phyloP scores from a whole-genome alignment of 2,329 filamentous ascomycete genomes.

The Chaetomium sp. region DNA sequence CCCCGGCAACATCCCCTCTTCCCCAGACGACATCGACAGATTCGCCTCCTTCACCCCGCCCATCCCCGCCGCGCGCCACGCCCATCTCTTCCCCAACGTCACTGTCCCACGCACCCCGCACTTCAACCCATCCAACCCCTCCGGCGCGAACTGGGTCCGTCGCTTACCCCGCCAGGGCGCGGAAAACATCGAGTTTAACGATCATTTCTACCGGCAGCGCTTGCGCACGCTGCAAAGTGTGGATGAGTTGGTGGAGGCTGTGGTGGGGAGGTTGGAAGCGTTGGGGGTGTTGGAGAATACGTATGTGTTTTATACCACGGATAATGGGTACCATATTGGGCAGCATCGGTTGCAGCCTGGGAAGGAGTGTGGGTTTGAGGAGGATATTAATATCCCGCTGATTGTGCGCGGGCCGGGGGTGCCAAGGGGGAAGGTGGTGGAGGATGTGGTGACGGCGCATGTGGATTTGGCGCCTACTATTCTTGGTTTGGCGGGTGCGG shows the following conservation, averaged over 20 bases:
- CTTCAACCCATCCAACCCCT: conserved; percentile 54
- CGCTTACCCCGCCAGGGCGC: conserved; percentile 32
- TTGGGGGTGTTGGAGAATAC: conserved; percentile 49
- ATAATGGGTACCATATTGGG: conserved; percentile 55
- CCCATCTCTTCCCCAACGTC: conserved; percentile 51
- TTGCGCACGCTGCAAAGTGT: conserved; percentile 38
- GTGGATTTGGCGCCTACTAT: conserved; percentile 59
- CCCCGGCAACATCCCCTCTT: background rate
- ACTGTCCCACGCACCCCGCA: conserved; percentile 56
- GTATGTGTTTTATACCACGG: conserved; percentile 51
- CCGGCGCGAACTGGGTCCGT: conserved; percentile 41
- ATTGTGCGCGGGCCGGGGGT: conserved; percentile 54
- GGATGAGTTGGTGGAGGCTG: conserved; percentile 37
- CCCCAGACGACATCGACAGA: conserved; percentile 12
- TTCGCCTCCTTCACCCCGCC: conserved; percentile 36
- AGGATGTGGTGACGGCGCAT: conserved; percentile 49
- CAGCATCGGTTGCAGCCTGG: conserved; percentile 53
- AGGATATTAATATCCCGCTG: conserved; percentile 54
- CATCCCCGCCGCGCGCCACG: conserved; percentile 52
- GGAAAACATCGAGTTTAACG: conserved; percentile 38
- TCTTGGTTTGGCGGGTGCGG: conserved; percentile 38
- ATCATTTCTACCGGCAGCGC: conserved; percentile 42
- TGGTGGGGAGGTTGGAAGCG: conserved; percentile 27
- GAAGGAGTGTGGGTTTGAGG: conserved; percentile 52
- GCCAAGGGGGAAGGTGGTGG: conserved; percentile 32